Conservation (phyloP, 495 filamentous ascomycete species). For the Daldinia decipiens region DNA sequence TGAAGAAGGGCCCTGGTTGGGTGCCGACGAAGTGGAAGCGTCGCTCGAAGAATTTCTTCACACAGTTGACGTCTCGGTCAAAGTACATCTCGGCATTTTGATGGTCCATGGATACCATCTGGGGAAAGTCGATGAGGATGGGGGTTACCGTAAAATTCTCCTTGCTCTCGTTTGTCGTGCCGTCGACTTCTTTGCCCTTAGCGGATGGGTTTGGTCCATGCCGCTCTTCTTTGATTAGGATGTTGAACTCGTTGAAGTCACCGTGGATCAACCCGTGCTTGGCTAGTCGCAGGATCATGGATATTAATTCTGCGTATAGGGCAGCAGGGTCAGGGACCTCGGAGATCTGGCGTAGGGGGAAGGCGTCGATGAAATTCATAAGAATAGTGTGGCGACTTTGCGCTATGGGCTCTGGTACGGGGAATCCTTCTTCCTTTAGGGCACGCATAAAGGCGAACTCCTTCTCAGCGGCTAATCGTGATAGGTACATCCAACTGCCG, state of each 20-base stretch:
- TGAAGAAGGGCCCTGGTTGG: conserved; percentile 83
- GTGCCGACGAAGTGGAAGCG: conserved; percentile 89
- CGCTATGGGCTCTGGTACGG: conserved; percentile 84
- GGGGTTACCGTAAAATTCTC: conserved; percentile 63
- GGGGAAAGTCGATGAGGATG: conserved; percentile 95
- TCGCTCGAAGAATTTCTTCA: conserved; percentile 90
- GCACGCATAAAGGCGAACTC: conserved; percentile 94
- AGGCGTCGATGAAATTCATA: conserved; percentile 90
- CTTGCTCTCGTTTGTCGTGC: not conserved
- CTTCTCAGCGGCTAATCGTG: conserved; percentile 86
- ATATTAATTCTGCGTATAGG: conserved; percentile 89
- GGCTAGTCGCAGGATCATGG: conserved; percentile 86
- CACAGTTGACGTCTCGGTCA: conserved; percentile 90
- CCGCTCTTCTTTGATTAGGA: conserved; percentile 82
- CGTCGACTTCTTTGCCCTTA: conserved; percentile 44
- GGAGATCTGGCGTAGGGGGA: conserved; percentile 86
- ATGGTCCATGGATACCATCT: conserved; percentile 97
- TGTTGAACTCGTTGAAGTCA: conserved; percentile 99
- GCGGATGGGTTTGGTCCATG: conserved; percentile 41
- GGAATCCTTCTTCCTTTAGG: conserved; percentile 81
- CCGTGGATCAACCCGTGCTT: conserved; percentile 92
- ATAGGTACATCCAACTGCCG: conserved; percentile 96
- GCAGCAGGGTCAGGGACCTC: conserved; percentile 78
- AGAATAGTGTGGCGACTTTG: conserved; percentile 94
- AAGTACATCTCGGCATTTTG: conserved; percentile 94